Percentiles rank a stretch among this genome's conserved stretches.
Conservation (phyloP, 2,329 filamentous ascomycete genomes). For the Aureobasidium namibiae region DNA sequence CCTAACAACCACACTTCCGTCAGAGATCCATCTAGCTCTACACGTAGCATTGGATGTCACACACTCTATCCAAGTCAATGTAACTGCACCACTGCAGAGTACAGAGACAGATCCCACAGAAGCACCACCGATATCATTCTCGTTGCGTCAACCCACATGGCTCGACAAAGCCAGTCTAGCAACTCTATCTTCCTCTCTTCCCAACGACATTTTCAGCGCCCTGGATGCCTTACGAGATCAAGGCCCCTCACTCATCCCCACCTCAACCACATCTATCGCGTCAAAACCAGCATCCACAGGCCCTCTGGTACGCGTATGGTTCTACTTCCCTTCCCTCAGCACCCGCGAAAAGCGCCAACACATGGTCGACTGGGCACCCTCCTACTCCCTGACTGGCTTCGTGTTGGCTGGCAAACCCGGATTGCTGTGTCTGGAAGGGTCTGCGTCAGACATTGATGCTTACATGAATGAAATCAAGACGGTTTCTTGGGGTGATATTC, state of each 20-base stretch:
- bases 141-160: slow-evolving; percentile 44
- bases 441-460: slow-evolving; percentile 41
- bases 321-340: slow-evolving; percentile 55
- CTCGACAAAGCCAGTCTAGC: slow-evolving; percentile 43
- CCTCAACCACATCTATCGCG: not conserved
- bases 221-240: slow-evolving; percentile 39
- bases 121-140: slow-evolving; percentile 34
- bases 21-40: not conserved
- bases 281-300: not conserved
- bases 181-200: slow-evolving; percentile 20
- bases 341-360: slow-evolving; percentile 52
- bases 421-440: slow-evolving; percentile 44
- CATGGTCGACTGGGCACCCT: slow-evolving; percentile 45
- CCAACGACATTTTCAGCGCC: slow-evolving; percentile 33
- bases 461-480: slow-evolving; percentile 59
- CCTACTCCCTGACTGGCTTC: slow-evolving; percentile 49
- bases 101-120: slow-evolving; percentile 22
- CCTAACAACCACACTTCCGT: not conserved
- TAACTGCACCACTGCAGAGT: slow-evolving; percentile 28
- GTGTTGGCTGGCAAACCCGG: slow-evolving; percentile 54
- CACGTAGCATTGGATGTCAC: not conserved
- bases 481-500: slow-evolving; percentile 56
- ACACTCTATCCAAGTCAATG: slow-evolving; percentile 26
- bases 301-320: slow-evolving; percentile 48
- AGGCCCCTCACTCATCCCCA: slow-evolving; percentile 21